Evolutionary conservation across 106 monocot genomes (phyloP), one percentile per base, ranked within the genome.

Genomic region (Allium cepa): DNA sequence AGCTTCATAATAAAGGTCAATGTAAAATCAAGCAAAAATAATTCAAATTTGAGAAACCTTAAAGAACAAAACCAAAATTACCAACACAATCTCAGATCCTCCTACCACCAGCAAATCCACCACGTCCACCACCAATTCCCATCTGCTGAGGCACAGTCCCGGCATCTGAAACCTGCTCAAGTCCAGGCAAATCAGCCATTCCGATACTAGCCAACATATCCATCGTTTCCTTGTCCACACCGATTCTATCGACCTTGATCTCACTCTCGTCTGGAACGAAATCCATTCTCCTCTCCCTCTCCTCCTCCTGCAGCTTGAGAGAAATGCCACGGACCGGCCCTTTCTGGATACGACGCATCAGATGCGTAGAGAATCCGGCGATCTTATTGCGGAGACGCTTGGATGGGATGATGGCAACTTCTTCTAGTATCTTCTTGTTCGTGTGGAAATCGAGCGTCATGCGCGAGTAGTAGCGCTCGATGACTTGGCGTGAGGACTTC

Each of bases 391-490:
- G 60, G 47, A 75, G 75, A 26, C 75, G 68, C 68, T 75, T 75
- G 18, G 75, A 75, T 7, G 68, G 75, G 61, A 75, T 75, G 47
- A 75, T 75, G 26, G 68, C 75, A 7, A 75, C 75, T 46, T 75
- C 68, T 66, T 68, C 75, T 8, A 75, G 67, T 13, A 68, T 56
- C 68, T 68, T 75, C 61, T 75, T 75, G 68, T 68, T 75, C 9
- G 68, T 75, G 75, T 75, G 75, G 60, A 75, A 75, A 57, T 75
- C 75, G 7, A 75, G 68, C 53, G 75, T 75, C 75, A 75, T 69
- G 16, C 68, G 75, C 10, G 75, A 75, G 62, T 75, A 75, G 68
- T 75, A 75, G 27, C 68, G 59, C 53, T 75, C 68, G 61, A 69
- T 75, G 53, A 68, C 68, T 10, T 75, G 68, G 15, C 62, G 68